Percentiles rank a stretch among this genome's conserved stretches.
Conservation (phyloP, 1,284 basidiomycete genomes). For the Leccinum fuscescens region DNA sequence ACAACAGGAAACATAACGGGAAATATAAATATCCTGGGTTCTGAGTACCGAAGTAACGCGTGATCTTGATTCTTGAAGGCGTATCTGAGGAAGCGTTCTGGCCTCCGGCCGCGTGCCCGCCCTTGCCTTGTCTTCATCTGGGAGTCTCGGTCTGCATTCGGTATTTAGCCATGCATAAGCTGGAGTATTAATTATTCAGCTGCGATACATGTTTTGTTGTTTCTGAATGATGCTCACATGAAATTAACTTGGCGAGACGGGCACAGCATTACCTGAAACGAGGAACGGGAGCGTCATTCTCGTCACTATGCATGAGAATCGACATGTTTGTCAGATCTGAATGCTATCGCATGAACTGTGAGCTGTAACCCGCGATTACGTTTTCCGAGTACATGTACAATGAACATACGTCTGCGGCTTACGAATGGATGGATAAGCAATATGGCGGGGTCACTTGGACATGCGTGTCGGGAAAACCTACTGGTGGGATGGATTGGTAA, state of each 20-base stretch:
- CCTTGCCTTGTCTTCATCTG: not conserved
- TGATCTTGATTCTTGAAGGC: not conserved
- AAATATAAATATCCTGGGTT: not conserved
- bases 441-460: not conserved
- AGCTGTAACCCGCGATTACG: not conserved
- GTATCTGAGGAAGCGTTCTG: not conserved
- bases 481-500: not conserved
- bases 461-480: not conserved
- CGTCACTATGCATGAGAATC: constrained; percentile 3
- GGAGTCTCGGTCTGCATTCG: not conserved
- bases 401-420: not conserved
- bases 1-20: not conserved
- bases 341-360: constrained; percentile 18
- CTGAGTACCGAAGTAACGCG: constrained; percentile 1
- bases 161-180: not conserved
- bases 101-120: not conserved
- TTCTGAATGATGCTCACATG: not conserved
- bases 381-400: not conserved
- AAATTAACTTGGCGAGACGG: not conserved
- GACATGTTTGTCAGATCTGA: constrained; percentile 13
- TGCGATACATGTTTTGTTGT: not conserved
- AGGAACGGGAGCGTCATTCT: constrained; percentile 4
- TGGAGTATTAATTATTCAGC: not conserved
- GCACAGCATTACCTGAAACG: constrained; percentile 10
- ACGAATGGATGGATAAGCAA: not conserved